Percentiles rank a stretch among this genome's conserved stretches.
Conservation (phyloP, 1,284 basidiomycete species). For the Leccinum pallidistipes region DNA sequence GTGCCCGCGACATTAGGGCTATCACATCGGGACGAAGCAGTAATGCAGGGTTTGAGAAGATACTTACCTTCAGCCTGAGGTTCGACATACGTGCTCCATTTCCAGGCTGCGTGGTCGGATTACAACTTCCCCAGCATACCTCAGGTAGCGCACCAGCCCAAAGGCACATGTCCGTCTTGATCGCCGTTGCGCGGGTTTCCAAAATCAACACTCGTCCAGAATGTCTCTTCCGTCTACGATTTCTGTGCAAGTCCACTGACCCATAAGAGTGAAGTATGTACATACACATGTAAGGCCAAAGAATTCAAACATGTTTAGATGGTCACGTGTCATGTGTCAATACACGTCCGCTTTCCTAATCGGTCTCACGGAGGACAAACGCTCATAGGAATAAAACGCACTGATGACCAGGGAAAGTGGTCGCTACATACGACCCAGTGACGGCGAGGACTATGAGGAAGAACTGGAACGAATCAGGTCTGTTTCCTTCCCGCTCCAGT, state of each 20-base stretch:
- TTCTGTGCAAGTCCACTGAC: neutral
- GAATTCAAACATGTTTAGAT: neutral
- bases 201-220: neutral
- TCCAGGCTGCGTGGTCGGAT: constrained; percentile 5
- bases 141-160: constrained; percentile 16
- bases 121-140: neutral
- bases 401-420: constrained; percentile 25
- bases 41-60: constrained; percentile 5
- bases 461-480: constrained; percentile 35
- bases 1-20: constrained; percentile 5
- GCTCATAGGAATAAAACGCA: neutral
- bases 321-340: constrained; percentile 9
- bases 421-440: constrained; percentile 26
- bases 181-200: constrained; percentile 20
- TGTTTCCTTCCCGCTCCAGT: constrained; percentile 7
- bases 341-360: neutral
- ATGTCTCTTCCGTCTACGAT: neutral
- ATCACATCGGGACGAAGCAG: constrained; percentile 22
- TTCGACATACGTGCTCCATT: constrained; percentile 14
- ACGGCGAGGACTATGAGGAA: constrained; percentile 33
- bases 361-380: neutral
- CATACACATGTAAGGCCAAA: neutral
- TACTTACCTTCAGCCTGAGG: constrained; percentile 9
- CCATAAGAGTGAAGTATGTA: neutral
- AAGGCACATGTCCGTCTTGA: constrained; percentile 27